phyloP scores from a whole-genome alignment of 2,329 filamentous ascomycete species.

The Penicillium sp. region DNA sequence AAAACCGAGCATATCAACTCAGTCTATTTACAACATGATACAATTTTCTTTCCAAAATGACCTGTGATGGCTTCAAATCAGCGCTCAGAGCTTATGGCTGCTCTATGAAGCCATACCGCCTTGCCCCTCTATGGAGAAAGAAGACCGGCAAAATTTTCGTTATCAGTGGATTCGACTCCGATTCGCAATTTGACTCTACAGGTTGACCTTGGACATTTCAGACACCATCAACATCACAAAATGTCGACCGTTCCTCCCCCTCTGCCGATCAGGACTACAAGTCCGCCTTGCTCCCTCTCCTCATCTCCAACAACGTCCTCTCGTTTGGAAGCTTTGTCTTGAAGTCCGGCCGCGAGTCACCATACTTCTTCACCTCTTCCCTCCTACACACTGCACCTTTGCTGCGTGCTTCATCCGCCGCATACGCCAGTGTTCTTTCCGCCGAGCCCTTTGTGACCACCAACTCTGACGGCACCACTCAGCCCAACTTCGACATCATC shows the following conservation, averaged over 20 bases:
- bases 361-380: slow-evolving; percentile 97
- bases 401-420: slow-evolving; percentile 70
- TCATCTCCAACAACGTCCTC: slow-evolving; percentile 42
- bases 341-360: slow-evolving; percentile 84
- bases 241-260: slow-evolving; percentile 29
- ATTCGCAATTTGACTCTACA: slow-evolving; percentile 1
- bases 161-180: slow-evolving; percentile 12
- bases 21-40: no score
- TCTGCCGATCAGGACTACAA: slow-evolving; percentile 37
- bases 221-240: slow-evolving; percentile 3
- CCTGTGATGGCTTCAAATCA: neutral
- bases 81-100: neutral
- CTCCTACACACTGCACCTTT: slow-evolving; percentile 80
- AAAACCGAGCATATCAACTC: neutral
- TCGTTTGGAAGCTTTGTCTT: slow-evolving; percentile 58
- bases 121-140: slow-evolving; percentile 24
- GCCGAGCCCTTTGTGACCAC: slow-evolving; percentile 44
- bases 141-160: slow-evolving; percentile 19
- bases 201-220: neutral
- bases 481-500: slow-evolving; percentile 70
- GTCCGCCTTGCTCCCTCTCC: slow-evolving; percentile 36
- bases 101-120: slow-evolving; percentile 9
- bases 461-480: slow-evolving; percentile 33
- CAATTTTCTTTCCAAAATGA: neutral
- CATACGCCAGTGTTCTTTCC: slow-evolving; percentile 66